Percentiles rank a stretch among this genome's conserved stretches.
Conservation (phyloP, 2,329 filamentous ascomycete species). For the Davidsoniella neocaledoniae region DNA sequence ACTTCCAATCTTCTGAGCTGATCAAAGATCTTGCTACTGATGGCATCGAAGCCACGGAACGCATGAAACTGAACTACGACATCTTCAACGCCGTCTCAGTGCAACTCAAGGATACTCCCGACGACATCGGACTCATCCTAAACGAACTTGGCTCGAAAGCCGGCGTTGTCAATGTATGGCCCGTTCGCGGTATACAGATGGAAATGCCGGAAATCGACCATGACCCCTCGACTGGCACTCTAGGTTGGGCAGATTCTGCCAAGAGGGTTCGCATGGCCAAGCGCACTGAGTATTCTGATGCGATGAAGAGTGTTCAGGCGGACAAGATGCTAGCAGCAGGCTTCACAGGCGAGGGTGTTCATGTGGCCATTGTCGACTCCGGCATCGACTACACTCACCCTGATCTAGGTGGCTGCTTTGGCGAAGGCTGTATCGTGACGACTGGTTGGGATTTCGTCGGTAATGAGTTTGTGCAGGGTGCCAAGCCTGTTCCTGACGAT, state of each 20-base stretch:
- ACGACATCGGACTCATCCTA: conserved; percentile 16
- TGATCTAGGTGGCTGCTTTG: conserved; percentile 47
- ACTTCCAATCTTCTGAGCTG: conserved; percentile 13
- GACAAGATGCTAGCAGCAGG: conserved; percentile 26
- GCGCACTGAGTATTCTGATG: conserved; percentile 15
- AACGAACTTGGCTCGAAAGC: neutral
- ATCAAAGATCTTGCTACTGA: conserved; percentile 14
- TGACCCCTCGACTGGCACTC: no score
- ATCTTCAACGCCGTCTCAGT: conserved; percentile 18
- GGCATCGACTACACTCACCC: conserved; percentile 43
- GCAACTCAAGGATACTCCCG: conserved; percentile 15
- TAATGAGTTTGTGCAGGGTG: conserved; percentile 35
- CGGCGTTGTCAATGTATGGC: conserved; percentile 19
- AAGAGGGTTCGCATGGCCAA: neutral
- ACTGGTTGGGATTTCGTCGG: conserved; percentile 43
- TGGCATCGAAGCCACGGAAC: conserved; percentile 13
- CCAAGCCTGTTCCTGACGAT: conserved; percentile 20
- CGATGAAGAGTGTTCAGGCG: conserved; percentile 20
- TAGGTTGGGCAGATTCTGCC: no score
- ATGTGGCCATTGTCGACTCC: conserved; percentile 25
- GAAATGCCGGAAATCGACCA: conserved; percentile 5
- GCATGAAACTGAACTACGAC: conserved; percentile 15
- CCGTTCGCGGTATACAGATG: conserved; percentile 16
- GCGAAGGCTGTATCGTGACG: conserved; percentile 38
- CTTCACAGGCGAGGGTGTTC: conserved; percentile 28